Percentiles rank a stretch among this genome's conserved stretches.
Conservation (phyloP, 441 rosid species). For the Flueggea neowawraea region DNA sequence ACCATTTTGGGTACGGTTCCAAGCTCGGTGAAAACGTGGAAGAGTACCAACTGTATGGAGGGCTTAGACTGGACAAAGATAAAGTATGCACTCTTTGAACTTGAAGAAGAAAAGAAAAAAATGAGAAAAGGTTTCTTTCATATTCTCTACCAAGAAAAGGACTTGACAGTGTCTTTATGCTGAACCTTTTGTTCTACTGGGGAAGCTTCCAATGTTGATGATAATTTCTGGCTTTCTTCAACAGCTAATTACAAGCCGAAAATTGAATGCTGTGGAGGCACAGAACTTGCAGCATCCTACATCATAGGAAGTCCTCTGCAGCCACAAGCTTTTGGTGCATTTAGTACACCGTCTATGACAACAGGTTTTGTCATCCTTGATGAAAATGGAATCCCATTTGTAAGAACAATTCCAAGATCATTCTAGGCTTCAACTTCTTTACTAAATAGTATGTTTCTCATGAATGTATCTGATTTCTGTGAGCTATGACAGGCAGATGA, state of each 20-base stretch:
- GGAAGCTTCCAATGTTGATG: slow-evolving; percentile 84
- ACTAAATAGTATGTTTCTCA: background rate
- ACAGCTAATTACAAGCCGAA: slow-evolving; percentile 68
- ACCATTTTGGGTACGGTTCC: slow-evolving; percentile 85
- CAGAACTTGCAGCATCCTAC: slow-evolving; percentile 79
- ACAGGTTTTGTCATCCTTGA: slow-evolving; percentile 72
- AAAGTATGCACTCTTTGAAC: slow-evolving; percentile 29
- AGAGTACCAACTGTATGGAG: slow-evolving; percentile 59
- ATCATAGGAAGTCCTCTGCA: slow-evolving; percentile 61
- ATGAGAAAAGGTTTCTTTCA: background rate
- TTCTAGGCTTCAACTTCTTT: background rate
- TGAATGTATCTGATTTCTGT: slow-evolving; percentile 9
- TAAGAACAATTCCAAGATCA: slow-evolving; percentile 20
- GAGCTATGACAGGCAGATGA: slow-evolving; percentile 53
- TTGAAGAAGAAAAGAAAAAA: background rate
- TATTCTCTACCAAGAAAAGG: too few species aligned
- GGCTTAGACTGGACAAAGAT: slow-evolving; percentile 80
- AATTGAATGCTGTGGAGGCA: slow-evolving; percentile 86
- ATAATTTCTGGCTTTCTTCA: slow-evolving; percentile 94
- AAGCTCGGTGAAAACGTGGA: slow-evolving; percentile 87
- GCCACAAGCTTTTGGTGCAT: slow-evolving; percentile 90
- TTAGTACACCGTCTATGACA: slow-evolving; percentile 72
- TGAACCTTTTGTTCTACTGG: slow-evolving; percentile 68
- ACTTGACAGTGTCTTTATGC: slow-evolving; percentile 4
- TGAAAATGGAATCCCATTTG: slow-evolving; percentile 65